Evolutionary conservation across 164 flowering plant species (phyloP).

Genomic region (Nymphaea colorata): DNA sequence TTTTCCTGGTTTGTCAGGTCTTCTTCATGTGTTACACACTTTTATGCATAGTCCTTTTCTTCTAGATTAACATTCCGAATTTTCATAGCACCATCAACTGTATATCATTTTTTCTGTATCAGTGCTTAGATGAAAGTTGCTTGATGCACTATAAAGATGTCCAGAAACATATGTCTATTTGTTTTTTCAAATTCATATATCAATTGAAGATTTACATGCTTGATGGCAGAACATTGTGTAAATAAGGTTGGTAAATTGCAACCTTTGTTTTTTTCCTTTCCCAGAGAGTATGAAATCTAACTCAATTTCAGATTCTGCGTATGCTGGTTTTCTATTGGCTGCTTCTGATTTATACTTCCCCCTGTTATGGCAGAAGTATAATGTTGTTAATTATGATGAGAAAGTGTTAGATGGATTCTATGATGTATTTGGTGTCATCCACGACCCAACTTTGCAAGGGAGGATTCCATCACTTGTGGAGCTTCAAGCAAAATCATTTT

Average conservation of each 20-base stretch:
- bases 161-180: not conserved
- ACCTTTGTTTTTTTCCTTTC: too few relatives aligned
- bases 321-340: too few relatives aligned
- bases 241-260: too few relatives aligned
- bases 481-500: constrained; percentile 52
- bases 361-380: constrained; percentile 56
- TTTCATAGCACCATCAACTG: not conserved
- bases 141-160: not conserved
- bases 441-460: constrained; percentile 39
- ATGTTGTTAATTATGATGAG: constrained; percentile 77
- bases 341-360: not conserved
- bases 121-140: not conserved
- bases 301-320: too few relatives aligned
- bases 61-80: too few relatives aligned
- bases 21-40: too few relatives aligned
- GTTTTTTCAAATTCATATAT: not conserved
- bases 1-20: too few relatives aligned
- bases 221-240: not conserved
- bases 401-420: constrained; percentile 88
- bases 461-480: constrained; percentile 74
- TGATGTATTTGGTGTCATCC: constrained; percentile 61
- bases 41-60: too few relatives aligned
- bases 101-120: not conserved
- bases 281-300: too few relatives aligned
- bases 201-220: not conserved